Evolutionary conservation across 352 stramenopile genomes (phyloP), one percentile per base, ranked within the genome.

Genomic region (Hyaloperonospora brassicae): DNA sequence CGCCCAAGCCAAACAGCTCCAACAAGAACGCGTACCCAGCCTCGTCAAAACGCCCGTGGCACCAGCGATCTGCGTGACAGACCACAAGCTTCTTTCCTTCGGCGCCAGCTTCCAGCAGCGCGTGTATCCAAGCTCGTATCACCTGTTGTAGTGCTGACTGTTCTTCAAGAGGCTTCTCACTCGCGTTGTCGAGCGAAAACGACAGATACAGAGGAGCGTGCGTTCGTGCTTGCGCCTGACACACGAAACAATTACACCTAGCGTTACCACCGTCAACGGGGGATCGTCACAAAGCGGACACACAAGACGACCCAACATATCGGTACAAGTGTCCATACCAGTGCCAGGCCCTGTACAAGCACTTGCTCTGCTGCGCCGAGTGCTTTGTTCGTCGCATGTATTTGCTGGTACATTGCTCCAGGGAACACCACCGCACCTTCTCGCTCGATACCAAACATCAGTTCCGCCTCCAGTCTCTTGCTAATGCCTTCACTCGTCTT

Each of bases 41-140:
- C 0, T 52, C 54, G n/a, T 52, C 25, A 25, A 50, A 31, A 12
- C 44, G 3, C 22, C 55, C 63, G 10, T 68, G 63, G 36, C 66
- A 76, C 74, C 77, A 91, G n/a, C 72, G 64, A 64, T 93, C 80
- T 0, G 67, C 71, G 21, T 91, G 80, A 42, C 78, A 89, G 5
- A 93, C 17, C 0, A 89, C 66, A n/a, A 91, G 38, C 31, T 80
- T 83, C 27, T 36, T 70, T 41, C 35, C 70, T 36, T 67, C 64
- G 0, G 67, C 71, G 3, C 76, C 73, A 43, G 66, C 57, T 21
- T 47, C 22, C 11, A 79, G 17, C 2, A 91, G 49, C 1, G 45
- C 35, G 10, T 40, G 23, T 7, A 90, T 35, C 74, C 72, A 90
- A 45, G 14, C 38, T 55, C 41, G 51, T 31, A 82, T 49, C 1